Conservation (phyloP, 106 monocot species). For the Xerophyta viscosa region DNA sequence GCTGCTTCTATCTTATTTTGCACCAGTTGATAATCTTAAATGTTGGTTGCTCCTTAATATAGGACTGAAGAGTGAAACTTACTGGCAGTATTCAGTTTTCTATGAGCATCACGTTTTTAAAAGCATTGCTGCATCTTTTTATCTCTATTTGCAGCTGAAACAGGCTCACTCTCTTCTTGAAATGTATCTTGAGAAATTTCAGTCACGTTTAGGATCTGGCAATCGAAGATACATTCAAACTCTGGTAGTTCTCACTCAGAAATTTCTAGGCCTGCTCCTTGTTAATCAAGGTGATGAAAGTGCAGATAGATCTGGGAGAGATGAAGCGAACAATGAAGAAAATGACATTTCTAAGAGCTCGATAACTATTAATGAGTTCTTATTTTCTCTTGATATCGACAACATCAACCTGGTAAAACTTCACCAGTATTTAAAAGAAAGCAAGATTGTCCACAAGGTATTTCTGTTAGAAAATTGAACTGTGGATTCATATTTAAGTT, state of each 20-base stretch:
- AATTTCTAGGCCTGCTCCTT: constrained; percentile 46
- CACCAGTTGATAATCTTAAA: no score
- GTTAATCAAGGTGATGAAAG: constrained; percentile 13
- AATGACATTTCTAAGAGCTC: constrained; percentile 21
- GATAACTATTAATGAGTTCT: constrained; percentile 88
- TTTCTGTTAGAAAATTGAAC: background rate
- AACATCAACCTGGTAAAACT: constrained; percentile 92
- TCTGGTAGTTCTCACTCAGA: constrained; percentile 45
- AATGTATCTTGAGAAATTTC: constrained; percentile 58
- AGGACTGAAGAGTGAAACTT: no score
- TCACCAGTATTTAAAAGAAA: constrained; percentile 72
- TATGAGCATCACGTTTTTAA: no score
- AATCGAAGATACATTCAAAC: constrained; percentile 94
- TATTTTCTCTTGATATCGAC: constrained; percentile 90
- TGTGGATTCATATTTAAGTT: background rate
- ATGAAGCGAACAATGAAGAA: constrained; percentile 2
- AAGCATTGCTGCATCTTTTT: no score
- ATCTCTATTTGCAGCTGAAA: constrained; percentile 30
- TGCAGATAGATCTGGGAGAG: constrained; percentile 1
- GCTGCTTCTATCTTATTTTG: no score
- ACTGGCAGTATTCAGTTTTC: no score
- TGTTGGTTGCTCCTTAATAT: no score
- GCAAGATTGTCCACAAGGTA: constrained; percentile 93
- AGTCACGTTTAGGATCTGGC: constrained; percentile 49
- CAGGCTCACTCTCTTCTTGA: constrained; percentile 58